phyloP scores from a whole-genome alignment of 2,329 filamentous ascomycete genomes.

The Tolypocladium ovalisporum region DNA sequence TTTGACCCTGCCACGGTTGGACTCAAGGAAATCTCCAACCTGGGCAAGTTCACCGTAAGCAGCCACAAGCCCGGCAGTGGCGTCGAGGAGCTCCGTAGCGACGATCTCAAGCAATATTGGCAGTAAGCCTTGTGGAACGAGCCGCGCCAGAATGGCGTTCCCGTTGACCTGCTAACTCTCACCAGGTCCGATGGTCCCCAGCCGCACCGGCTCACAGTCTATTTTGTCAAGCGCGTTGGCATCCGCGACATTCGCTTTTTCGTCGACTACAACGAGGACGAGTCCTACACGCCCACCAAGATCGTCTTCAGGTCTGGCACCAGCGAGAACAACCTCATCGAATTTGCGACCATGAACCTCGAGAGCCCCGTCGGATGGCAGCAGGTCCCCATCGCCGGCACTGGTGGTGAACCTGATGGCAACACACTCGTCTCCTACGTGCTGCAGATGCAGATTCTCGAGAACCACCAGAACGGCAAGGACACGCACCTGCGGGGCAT shows the following conservation, averaged over 20 bases:
- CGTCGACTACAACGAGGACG: constrained; percentile 85
- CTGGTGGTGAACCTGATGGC: constrained; percentile 49
- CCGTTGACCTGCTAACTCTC: neutral
- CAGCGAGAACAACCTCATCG: constrained; percentile 80
- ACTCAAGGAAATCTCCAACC: constrained; percentile 74
- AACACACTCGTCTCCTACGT: constrained; percentile 80
- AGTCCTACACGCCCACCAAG: constrained; percentile 92
- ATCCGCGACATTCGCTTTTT: constrained; percentile 72
- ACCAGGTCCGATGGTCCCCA: constrained; percentile 69
- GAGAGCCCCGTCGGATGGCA: constrained; percentile 82
- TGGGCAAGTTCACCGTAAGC: constrained; percentile 74
- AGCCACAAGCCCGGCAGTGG: constrained; percentile 73
- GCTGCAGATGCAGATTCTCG: constrained; percentile 79
- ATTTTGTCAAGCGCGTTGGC: constrained; percentile 74
- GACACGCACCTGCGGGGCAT: constrained; percentile 94
- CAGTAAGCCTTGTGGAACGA: constrained; percentile 42
- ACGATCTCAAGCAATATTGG: constrained; percentile 67
- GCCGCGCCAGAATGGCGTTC: neutral
- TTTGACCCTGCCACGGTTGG: constrained; percentile 41
- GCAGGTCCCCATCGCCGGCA: constrained; percentile 55
- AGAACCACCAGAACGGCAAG: constrained; percentile 98
- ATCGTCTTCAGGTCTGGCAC: constrained; percentile 85
- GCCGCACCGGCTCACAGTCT: constrained; percentile 71
- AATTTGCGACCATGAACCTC: constrained; percentile 73
- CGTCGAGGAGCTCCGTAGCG: constrained; percentile 63